These are phyloP conservation scores for Leccinum incarnatum DNA, from an alignment of 768 basidiomycete genomes.

Conservation along the genomic window DNA sequence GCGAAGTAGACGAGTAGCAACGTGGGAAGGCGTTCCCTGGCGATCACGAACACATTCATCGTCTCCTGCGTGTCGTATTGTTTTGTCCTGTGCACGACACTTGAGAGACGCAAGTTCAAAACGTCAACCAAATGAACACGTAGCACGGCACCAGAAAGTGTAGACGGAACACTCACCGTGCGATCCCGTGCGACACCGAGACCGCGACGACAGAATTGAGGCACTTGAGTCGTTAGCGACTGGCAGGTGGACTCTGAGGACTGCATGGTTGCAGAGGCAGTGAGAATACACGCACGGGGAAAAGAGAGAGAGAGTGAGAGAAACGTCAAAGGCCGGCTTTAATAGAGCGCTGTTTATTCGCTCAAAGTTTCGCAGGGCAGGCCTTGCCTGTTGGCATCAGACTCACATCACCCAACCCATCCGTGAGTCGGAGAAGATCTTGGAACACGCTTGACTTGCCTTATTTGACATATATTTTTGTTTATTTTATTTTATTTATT, in stretches of 20 bases:
- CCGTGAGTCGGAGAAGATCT: neutral
- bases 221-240: neutral
- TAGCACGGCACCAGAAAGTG: neutral
- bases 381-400: neutral
- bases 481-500: neutral
- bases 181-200: neutral
- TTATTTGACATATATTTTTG: neutral
- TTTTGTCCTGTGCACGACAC: constrained; percentile 1
- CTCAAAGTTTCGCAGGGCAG: constrained; percentile 8
- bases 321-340: constrained; percentile 2
- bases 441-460: neutral
- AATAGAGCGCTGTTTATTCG: neutral
- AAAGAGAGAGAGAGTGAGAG: neutral
- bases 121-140: neutral
- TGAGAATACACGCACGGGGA: neutral
- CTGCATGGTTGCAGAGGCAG: neutral
- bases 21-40: neutral
- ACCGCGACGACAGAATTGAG: neutral
- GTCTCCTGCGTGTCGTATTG: neutral
- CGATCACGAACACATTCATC: neutral
- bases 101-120: constrained; percentile 1
- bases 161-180: constrained; percentile 11
- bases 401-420: constrained; percentile 10
- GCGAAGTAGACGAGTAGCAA: neutral
- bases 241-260: neutral